Percentiles rank a stretch among this genome's conserved stretches.
Conservation (phyloP, 2,329 filamentous ascomycete genomes). For the Diplodia sapinea region DNA sequence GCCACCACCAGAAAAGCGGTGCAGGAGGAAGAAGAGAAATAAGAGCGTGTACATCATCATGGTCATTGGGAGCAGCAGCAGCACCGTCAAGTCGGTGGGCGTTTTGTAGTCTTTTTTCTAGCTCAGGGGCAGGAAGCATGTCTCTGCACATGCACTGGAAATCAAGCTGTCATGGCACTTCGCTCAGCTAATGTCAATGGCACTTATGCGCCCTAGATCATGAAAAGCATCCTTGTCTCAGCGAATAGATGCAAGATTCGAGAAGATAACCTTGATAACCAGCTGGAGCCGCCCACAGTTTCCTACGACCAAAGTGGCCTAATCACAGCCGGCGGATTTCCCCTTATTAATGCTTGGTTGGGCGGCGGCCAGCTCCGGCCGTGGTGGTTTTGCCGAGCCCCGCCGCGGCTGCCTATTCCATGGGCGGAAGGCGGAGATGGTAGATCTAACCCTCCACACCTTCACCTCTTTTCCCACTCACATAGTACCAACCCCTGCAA, state of each 20-base stretch:
- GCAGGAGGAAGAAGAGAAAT: not conserved
- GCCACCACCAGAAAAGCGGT: not conserved
- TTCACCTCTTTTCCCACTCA: not conserved
- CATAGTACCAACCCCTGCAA: not conserved
- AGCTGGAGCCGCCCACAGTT: not conserved
- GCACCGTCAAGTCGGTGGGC: conserved; percentile 17
- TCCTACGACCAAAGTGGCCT: not conserved
- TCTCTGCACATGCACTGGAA: not conserved
- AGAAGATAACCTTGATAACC: too few relatives aligned
- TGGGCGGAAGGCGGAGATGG: not conserved
- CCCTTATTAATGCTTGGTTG: conserved; percentile 1
- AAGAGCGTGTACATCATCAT: conserved; percentile 25
- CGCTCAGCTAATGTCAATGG: not conserved
- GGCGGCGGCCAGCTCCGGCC: conserved; percentile 6
- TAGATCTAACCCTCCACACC: not conserved
- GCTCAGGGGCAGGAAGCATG: conserved; percentile 10
- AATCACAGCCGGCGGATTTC: not conserved
- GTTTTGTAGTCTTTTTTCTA: conserved; percentile 17
- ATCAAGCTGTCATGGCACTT: not conserved
- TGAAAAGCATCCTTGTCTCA: not conserved
- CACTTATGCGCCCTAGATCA: not conserved
- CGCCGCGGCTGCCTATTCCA: conserved; percentile 12
- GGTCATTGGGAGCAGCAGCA: conserved; percentile 17
- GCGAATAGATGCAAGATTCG: too few relatives aligned
- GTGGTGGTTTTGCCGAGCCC: conserved; percentile 13